These are phyloP conservation scores for Phalaenopsis aphrodite DNA, from an alignment of 106 monocot species.

Conservation along the genomic window DNA sequence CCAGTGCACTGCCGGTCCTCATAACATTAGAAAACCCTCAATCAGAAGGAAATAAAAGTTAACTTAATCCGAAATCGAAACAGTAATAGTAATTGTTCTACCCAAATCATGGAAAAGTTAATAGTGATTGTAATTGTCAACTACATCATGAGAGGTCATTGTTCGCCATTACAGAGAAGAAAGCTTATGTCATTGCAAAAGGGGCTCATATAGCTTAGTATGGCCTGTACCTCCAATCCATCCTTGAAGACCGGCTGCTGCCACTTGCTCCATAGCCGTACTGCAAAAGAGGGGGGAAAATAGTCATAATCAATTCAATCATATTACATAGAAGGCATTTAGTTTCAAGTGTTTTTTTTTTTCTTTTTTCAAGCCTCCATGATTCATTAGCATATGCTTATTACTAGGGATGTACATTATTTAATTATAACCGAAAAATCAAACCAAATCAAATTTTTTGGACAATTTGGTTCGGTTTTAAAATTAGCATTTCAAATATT, in stretches of 20 bases:
- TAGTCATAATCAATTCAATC: neutral
- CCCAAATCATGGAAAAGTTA: neutral
- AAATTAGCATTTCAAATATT: too few relatives aligned
- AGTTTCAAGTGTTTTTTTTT: neutral
- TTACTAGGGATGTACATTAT: too few relatives aligned
- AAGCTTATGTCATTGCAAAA: too few relatives aligned
- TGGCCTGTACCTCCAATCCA: slow-evolving; percentile 90
- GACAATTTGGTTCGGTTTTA: too few relatives aligned
- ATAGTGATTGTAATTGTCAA: neutral
- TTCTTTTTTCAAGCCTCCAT: neutral
- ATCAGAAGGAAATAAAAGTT: neutral
- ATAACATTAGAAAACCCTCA: neutral
- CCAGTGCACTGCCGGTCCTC: neutral
- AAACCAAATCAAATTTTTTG: too few relatives aligned
- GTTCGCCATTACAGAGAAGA: too few relatives aligned
- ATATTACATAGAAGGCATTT: neutral
- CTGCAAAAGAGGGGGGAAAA: slow-evolving; percentile 29
- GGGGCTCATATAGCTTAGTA: slow-evolving; percentile 25
- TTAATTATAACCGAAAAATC: too few relatives aligned
- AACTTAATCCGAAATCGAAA: too few relatives aligned
- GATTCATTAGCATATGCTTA: too few relatives aligned
- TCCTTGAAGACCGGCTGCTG: slow-evolving; percentile 54
- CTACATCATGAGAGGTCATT: too few relatives aligned
- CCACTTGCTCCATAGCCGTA: slow-evolving; percentile 77
- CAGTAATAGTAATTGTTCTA: neutral